Evolutionary conservation across 352 stramenopile genomes (phyloP), one percentile per base, ranked within the genome.

Genomic region (Globisporangium viniferum): DNA sequence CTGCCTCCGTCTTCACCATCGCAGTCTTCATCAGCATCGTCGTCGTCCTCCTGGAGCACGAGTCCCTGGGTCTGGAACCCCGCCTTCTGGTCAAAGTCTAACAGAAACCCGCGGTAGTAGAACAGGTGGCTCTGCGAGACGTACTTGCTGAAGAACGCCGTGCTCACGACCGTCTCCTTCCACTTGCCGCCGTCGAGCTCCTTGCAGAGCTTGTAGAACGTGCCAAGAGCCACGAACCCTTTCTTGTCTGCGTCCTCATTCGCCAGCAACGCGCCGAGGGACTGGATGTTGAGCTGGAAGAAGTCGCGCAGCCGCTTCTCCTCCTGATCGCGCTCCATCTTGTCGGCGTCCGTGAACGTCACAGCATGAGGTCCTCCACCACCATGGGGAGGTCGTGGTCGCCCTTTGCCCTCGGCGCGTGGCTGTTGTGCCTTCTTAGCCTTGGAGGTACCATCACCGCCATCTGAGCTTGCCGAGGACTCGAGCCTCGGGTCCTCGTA

Each of bases 401-500:
- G 71, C 7, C 69, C 75, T 41, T 79, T 82, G 49, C 70, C 65
- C 29, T 79, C 73, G 0, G 44, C 33, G 0, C 70, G 59, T 7
- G 69, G 54, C 15, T 35, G 66, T 1, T 44, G 31, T 15, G 64
- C 51, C 53, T 64, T 48, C 59, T 64, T 60, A 1, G 44, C 53
- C 18, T 44, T 68, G 2, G 29, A 41, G 6, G n/a, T 35, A 22
- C 24, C 59, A 4, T 51, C 63, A 2, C 57, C 29, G 29, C 75
- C 67, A 2, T 70, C 72, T 0, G 70, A 18, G 27, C 49, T 29
- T 51, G 35, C 24, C 10, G 59, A 62, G 3, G 15, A 15, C 71
- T 89, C 82, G 2, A 91, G 72, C 8, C 82, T 81, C 0, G 82
- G 78, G 59, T 89, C 82, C 51, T 91, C 85, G 59, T 87, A 93